These are phyloP conservation scores for Phaeophleospora eucalypticola DNA, from an alignment of 2,329 filamentous ascomycete genomes.

Conservation along the genomic window DNA sequence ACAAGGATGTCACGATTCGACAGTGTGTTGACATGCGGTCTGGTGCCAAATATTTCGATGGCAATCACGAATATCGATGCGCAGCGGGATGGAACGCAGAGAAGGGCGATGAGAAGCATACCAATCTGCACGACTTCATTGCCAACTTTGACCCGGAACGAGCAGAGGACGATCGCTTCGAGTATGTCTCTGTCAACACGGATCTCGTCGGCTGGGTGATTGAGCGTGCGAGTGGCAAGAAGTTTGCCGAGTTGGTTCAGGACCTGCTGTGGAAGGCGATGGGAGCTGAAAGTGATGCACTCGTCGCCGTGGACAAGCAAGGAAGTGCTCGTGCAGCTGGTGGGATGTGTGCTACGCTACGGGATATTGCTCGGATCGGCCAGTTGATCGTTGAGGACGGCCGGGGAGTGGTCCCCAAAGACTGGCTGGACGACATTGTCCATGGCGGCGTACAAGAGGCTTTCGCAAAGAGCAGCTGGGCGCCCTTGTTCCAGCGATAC, in stretches of 20 bases:
- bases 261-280: slow-evolving; percentile 25
- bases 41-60: slow-evolving; percentile 18
- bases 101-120: slow-evolving; percentile 9
- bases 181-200: slow-evolving; percentile 23
- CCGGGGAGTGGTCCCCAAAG: slow-evolving; percentile 12
- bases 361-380: slow-evolving; percentile 22
- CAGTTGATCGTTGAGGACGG: slow-evolving; percentile 16
- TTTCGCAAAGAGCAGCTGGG: slow-evolving; percentile 13
- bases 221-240: slow-evolving; percentile 20
- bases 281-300: slow-evolving; percentile 23
- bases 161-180: slow-evolving; percentile 17
- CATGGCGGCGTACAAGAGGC: slow-evolving; percentile 11
- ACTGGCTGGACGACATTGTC: slow-evolving; percentile 24
- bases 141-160: slow-evolving; percentile 12
- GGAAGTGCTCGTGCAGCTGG: slow-evolving; percentile 21
- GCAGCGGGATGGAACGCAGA: slow-evolving; percentile 19
- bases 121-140: slow-evolving; percentile 19
- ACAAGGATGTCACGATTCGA: slow-evolving; percentile 18
- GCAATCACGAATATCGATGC: slow-evolving; percentile 19
- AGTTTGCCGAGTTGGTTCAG: slow-evolving; percentile 14
- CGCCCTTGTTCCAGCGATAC: slow-evolving; percentile 7
- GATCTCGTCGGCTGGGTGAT: slow-evolving; percentile 25
- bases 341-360: slow-evolving; percentile 20
- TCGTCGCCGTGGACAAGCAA: slow-evolving; percentile 17
- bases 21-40: slow-evolving; percentile 24